A percentile compares a stretch with the other conserved stretches of the same genome.
Conservation (phyloP, 2,329 filamentous ascomycete species). For the Pochonia chlamydosporia region DNA sequence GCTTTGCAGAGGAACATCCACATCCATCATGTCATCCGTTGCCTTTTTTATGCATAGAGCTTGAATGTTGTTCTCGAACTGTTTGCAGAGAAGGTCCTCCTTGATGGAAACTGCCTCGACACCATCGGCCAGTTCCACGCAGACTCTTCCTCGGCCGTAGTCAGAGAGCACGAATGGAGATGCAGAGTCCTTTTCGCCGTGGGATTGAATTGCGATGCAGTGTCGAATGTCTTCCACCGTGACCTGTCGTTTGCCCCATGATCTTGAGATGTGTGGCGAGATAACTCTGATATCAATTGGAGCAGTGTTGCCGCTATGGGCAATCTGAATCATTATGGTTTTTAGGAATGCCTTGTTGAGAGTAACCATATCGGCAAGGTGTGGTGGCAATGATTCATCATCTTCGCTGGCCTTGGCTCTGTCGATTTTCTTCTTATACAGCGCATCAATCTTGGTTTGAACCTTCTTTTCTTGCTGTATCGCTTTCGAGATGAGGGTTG, state of each 20-base stretch:
- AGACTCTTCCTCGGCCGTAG: slow-evolving; percentile 50
- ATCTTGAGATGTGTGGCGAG: slow-evolving; percentile 55
- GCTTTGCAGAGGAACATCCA: slow-evolving; percentile 43
- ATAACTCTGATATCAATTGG: slow-evolving; percentile 60
- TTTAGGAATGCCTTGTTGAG: slow-evolving; percentile 64
- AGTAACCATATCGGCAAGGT: slow-evolving; percentile 53
- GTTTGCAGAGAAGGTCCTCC: slow-evolving; percentile 45
- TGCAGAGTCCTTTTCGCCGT: slow-evolving; percentile 19
- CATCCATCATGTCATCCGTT: slow-evolving; percentile 23
- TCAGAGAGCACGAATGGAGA: slow-evolving; percentile 41
- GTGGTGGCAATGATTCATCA: slow-evolving; percentile 36
- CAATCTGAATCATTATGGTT: slow-evolving; percentile 61
- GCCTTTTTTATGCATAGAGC: slow-evolving; percentile 34
- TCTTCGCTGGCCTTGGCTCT: slow-evolving; percentile 21
- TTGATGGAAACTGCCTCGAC: slow-evolving; percentile 35
- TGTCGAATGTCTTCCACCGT: slow-evolving; percentile 59
- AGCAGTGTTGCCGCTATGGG: slow-evolving; percentile 58
- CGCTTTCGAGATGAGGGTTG: slow-evolving; percentile 25
- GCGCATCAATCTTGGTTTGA: slow-evolving; percentile 34
- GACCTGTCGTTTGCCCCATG: slow-evolving; percentile 69
- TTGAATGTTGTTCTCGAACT: slow-evolving; percentile 49
- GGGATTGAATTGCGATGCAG: slow-evolving; percentile 56
- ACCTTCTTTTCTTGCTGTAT: slow-evolving; percentile 20
- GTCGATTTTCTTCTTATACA: slow-evolving; percentile 14
- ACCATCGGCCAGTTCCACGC: slow-evolving; percentile 47